Evolutionary conservation across 2,329 filamentous ascomycete genomes (phyloP), one percentile per base, ranked within the genome.

Genomic region (Cytospora paraplurivora): DNA sequence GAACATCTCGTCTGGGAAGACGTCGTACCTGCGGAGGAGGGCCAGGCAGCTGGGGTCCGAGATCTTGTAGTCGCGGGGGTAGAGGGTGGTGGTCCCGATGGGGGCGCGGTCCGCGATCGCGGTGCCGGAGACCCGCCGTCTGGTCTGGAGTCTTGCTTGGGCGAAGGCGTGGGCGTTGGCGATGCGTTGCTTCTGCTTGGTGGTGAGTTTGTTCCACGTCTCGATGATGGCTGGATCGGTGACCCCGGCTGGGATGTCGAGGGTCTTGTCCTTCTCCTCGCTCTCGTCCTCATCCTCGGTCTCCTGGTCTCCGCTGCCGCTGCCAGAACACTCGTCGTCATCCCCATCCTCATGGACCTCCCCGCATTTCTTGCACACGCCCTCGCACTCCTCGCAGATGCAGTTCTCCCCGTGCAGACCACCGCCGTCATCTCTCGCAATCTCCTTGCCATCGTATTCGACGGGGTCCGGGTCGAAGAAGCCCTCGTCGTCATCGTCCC

Each of bases 401-500:
- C n/a, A 38, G 54, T 41, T 17, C 4, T 37, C 6, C 3, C 21
- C 38, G 32, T 53, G 54, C 7, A 17, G 8, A 10, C 10, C 32
- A 7, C 21, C 5, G 32, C n/a, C 32, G 50, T n/a, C 17, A 32
- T 10, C 1, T 19, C 49, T 13, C 27, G 27, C 32, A n/a, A n/a
- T n/a, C n/a, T n/a, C n/a, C n/a, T 35, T 33, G 1, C 1, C 17
- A 33, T n/a, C n/a, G n/a, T n/a, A n/a, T n/a, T 47, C 58, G 8
- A 1, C 5, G 2, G 55, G 41, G 35, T 33, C 32, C 54, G 62
- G 57, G 19, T 51, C 55, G 62, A 62, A 66, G 54, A 66, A 66
- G 37, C 50, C 41, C 3, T 44, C 61, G 34, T 38, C 38, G 21
- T n/a, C 58, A 3, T 67, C 67, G 53, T 68, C 61, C 62, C 67